A percentile compares a stretch with the other conserved stretches of the same genome.
Conservation (phyloP, 2,329 filamentous ascomycete genomes). For the Orbilia blumenaviensis region DNA sequence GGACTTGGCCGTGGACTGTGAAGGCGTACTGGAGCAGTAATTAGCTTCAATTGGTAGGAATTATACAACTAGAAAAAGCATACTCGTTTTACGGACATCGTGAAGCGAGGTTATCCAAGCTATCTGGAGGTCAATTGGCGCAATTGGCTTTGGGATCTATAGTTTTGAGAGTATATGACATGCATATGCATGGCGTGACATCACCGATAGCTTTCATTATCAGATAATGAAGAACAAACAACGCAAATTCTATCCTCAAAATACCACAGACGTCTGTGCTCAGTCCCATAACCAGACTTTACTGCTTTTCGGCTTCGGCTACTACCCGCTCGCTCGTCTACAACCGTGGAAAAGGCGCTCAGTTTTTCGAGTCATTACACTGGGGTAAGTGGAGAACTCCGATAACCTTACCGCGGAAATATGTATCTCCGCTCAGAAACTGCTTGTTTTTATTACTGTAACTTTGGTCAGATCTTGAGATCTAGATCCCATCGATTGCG, state of each 20-base stretch:
- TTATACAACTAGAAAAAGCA: neutral
- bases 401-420: constrained; percentile 23
- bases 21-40: constrained; percentile 29
- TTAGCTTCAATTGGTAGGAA: neutral
- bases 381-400: neutral
- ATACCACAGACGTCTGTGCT: neutral
- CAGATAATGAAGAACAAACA: neutral
- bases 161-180: neutral
- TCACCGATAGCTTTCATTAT: neutral
- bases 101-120: neutral
- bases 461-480: too few species aligned
- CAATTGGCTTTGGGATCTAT: neutral
- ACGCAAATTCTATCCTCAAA: neutral
- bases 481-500: neutral
- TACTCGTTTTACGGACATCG: constrained; percentile 27
- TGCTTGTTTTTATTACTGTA: too few species aligned
- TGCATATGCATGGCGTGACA: too few species aligned
- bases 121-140: neutral
- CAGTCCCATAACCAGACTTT: too few species aligned
- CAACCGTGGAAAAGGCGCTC: neutral
- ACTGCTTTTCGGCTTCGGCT: constrained; percentile 10
- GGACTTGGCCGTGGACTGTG: constrained; percentile 48
- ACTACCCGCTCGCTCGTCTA: constrained; percentile 12
- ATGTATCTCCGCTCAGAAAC: neutral
- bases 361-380: neutral